phyloP scores from a whole-genome alignment of 139 green algal species.

The Ulvella scutata region DNA sequence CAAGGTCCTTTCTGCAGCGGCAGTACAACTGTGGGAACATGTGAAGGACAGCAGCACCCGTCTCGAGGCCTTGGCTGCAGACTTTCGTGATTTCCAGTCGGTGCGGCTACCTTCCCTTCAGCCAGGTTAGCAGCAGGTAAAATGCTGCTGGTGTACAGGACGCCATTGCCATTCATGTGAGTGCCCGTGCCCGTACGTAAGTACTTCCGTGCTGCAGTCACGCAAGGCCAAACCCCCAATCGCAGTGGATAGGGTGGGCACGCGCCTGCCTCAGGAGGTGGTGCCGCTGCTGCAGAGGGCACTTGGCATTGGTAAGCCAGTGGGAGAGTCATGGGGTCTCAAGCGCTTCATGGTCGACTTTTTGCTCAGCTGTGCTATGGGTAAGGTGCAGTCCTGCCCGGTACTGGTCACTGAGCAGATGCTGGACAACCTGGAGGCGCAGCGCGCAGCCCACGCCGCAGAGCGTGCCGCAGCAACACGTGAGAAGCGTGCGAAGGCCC shows the following conservation, averaged over 20 bases:
- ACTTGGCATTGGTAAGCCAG: not conserved
- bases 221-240: not conserved
- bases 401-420: not conserved
- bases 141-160: not conserved
- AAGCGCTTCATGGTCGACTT: slow-evolving; percentile 3
- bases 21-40: not conserved
- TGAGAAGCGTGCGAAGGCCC: not conserved
- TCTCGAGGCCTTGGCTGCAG: not conserved
- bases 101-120: not conserved
- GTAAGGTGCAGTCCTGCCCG: not conserved
- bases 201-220: not conserved
- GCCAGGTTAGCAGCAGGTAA: not conserved
- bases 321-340: not conserved
- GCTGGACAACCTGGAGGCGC: not conserved
- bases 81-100: not conserved
- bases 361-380: not conserved
- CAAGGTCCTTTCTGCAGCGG: not conserved
- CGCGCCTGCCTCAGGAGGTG: not conserved
- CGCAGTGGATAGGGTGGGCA: not conserved
- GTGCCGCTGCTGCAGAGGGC: not conserved
- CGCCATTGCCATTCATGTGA: too few species aligned
- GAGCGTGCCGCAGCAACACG: not conserved
- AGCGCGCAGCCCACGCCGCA: not conserved
- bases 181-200: not conserved
- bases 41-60: not conserved